Conservation (phyloP, 371 early-diverging fungal genomes). For the Phascolomyces articulosus region DNA sequence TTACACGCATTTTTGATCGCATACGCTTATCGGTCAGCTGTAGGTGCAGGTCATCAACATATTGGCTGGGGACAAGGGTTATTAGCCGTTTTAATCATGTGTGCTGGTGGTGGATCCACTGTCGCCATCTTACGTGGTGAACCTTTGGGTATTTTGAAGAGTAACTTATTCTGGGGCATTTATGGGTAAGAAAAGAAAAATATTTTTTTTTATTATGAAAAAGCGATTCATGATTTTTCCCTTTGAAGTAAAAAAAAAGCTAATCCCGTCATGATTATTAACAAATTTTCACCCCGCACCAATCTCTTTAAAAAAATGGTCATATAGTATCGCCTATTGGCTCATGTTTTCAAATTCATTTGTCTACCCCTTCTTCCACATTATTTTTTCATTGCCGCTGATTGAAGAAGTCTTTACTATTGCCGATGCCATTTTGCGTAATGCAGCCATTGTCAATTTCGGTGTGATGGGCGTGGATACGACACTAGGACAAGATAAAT, state of each 20-base stretch:
- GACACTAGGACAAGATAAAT: constrained; percentile 38
- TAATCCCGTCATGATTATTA: no score
- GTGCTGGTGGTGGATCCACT: constrained; percentile 59
- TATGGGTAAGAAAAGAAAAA: constrained; percentile 52
- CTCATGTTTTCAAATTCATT: constrained; percentile 41
- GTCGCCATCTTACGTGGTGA: constrained; percentile 44
- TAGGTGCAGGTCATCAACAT: constrained; percentile 43
- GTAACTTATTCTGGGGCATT: constrained; percentile 42
- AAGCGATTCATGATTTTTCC: no score
- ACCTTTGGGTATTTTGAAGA: constrained; percentile 40
- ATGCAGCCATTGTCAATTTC: constrained; percentile 45
- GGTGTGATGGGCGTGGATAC: constrained; percentile 60
- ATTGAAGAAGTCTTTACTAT: constrained; percentile 48
- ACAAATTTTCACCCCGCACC: neutral
- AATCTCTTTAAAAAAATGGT: neutral
- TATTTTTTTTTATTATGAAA: no score
- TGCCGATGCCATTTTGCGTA: constrained; percentile 55
- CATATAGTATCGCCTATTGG: constrained; percentile 40
- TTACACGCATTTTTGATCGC: constrained; percentile 57
- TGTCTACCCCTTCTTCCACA: constrained; percentile 31
- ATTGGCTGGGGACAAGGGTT: constrained; percentile 58
- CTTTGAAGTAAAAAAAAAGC: neutral
- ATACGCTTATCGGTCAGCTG: constrained; percentile 54
- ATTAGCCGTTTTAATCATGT: constrained; percentile 55
- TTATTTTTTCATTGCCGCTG: constrained; percentile 33